A percentile compares a stretch with the other conserved stretches of the same genome.
Evolutionary conservation across 129 eudicot species (phyloP).

Genomic region (Artemisia annua): DNA sequence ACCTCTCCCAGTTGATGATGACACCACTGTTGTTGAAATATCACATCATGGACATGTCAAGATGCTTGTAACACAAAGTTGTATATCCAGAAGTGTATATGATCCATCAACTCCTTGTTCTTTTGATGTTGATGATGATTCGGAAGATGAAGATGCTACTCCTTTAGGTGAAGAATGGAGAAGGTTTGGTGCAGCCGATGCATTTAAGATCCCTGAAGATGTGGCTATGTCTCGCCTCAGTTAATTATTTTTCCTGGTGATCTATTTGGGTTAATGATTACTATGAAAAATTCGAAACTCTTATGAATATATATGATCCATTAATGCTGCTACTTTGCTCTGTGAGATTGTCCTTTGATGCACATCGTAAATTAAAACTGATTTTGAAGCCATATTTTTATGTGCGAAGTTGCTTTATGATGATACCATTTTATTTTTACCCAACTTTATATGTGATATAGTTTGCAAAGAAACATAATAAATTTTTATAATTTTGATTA

Average conservation of each 20-base stretch:
- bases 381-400: neutral
- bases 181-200: constrained; percentile 92
- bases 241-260: constrained; percentile 26
- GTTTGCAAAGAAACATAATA: too few species aligned
- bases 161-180: constrained; percentile 56
- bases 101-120: constrained; percentile 35
- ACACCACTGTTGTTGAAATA: constrained; percentile 76
- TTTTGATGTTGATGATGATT: constrained; percentile 38
- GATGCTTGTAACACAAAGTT: constrained; percentile 66
- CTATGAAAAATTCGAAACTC: neutral
- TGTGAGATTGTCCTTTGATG: neutral
- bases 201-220: constrained; percentile 74
- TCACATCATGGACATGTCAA: constrained; percentile 71
- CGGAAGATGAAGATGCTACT: constrained; percentile 36
- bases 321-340: neutral
- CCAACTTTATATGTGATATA: neutral
- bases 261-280: neutral
- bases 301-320: constrained; percentile 1
- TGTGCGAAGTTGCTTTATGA: constrained; percentile 1
- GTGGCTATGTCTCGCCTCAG: constrained; percentile 75
- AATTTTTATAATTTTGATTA: too few species aligned
- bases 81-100: constrained; percentile 49
- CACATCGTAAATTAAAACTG: neutral
- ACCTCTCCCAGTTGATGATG: constrained; percentile 82
- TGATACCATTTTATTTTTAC: neutral